These are phyloP conservation scores for Saturnispora mendoncae DNA, from an alignment of 805 yeast species.

Conservation along the genomic window DNA sequence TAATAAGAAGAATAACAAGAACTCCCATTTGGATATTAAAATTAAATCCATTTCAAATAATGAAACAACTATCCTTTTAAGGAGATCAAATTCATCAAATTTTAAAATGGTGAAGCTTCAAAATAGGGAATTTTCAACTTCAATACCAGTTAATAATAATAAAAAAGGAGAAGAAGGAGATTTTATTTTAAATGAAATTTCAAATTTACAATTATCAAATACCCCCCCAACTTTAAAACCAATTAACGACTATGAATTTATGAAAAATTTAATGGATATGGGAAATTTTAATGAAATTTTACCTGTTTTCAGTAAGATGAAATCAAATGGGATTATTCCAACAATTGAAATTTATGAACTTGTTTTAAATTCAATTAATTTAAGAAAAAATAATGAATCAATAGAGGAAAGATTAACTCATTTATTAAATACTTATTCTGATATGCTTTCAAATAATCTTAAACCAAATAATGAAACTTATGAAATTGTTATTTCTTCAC, in stretches of 20 bases:
- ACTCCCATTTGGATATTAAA: conserved; percentile 25
- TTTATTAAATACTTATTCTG: conserved; percentile 59
- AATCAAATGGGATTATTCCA: conserved; percentile 35
- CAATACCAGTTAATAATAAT: not conserved
- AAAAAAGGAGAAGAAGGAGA: conserved; percentile 2
- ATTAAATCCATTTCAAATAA: conserved; percentile 17
- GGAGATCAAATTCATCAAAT: conserved; percentile 25
- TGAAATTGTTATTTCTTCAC: conserved; percentile 39
- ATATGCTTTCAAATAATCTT: conserved; percentile 42
- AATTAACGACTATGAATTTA: conserved; percentile 14
- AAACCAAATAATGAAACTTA: conserved; percentile 53
- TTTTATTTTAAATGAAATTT: not conserved
- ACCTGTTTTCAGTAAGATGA: conserved; percentile 26
- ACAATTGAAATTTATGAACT: conserved; percentile 43
- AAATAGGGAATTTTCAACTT: conserved; percentile 10
- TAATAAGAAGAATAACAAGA: conserved; percentile 20
- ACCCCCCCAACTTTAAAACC: not conserved
- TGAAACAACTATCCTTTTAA: conserved; percentile 20
- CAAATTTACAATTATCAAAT: not conserved
- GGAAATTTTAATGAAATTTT: conserved; percentile 28
- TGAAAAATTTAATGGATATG: conserved; percentile 18
- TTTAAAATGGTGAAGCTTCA: conserved; percentile 22
- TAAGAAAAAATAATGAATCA: conserved; percentile 44
- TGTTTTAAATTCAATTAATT: conserved; percentile 45
- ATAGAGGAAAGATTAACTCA: conserved; percentile 54